Base-by-base conservation (phyloP, 345 rosid species). In the Eucalyptus coolabah region DNA sequence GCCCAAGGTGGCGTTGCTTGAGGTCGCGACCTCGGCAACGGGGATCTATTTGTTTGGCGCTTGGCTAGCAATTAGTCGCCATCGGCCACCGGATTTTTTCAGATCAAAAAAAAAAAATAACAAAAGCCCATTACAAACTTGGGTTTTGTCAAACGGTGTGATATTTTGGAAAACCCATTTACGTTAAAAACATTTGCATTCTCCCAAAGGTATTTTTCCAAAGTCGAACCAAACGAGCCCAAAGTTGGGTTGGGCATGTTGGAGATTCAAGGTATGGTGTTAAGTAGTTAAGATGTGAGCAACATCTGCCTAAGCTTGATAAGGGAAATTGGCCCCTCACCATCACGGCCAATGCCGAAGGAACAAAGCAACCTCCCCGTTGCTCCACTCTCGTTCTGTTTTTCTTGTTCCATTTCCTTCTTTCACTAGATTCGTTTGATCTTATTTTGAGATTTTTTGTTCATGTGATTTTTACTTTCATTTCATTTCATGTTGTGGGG, bases 41-140 rank as follows among this genome's bases (percentile, higher is more conserved):
- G 5, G 5, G 6, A 50, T 50, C 7, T 50, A 16, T 18, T 3
- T 50, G 3, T 15, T 1, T 15, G 3, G 51, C 3, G 5, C 0
- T 50, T 50, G 18, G 18, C 1, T 15, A 0, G 18, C 17, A 1
- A 15, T 50, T 5, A 50, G 18, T 3, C 0, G 0, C 3, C 7
- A 0, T 7, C 3, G 0, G 3, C 51, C 51, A 50, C 0, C 3
- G 7, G 51, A 50, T 50, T 50, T 15, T 14, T 15, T 50, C 18
- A 50, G 0, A 50, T 50, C 0, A 50, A 50, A 50, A 10, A 47
- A 50, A 50, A 50, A 49, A 5, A 15, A 50, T 50, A 50, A 16
- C 7, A 50, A 50, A 50, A 50, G 7, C 18, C 51, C 51, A 15
- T 50, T 50, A 50, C 18, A 15, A 50, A 50, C 7, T 2, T 5